Percentiles rank a stretch among this genome's conserved stretches.
Evolutionary conservation across 495 filamentous ascomycete species (phyloP).

Genomic region (Friedmanniomyces simplex): DNA sequence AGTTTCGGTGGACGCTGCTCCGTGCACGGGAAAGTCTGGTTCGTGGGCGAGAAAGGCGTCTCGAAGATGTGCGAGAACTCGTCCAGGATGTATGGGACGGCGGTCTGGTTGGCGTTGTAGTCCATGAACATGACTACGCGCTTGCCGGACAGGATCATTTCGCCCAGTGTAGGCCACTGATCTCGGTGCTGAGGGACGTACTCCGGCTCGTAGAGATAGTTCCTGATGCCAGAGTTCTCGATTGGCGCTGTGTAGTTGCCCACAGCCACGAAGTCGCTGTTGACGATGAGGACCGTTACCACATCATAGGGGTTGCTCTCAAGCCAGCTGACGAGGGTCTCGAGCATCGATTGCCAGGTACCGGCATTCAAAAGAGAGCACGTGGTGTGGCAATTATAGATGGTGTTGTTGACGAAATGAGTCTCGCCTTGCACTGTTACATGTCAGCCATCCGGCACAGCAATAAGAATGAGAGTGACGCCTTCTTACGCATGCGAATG

Average conservation of each 20-base stretch:
- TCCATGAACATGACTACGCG: conserved; percentile 62
- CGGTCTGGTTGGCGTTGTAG: conserved; percentile 71
- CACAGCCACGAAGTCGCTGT: conserved; percentile 58
- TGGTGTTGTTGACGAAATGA: conserved; percentile 52
- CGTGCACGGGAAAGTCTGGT: conserved; percentile 49
- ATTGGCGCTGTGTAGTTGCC: conserved; percentile 51
- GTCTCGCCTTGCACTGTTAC: conserved; percentile 69
- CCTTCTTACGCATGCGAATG: conserved; percentile 58
- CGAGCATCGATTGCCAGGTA: conserved; percentile 63
- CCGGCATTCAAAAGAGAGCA: conserved; percentile 75
- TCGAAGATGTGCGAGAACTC: conserved; percentile 60
- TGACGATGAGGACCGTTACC: conserved; percentile 81
- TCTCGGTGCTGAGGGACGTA: conserved; percentile 56
- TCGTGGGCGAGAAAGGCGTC: conserved; percentile 53
- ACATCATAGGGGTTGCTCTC: conserved; percentile 72
- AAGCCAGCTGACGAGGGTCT: conserved; percentile 62
- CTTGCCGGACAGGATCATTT: conserved; percentile 63
- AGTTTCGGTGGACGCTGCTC: conserved; percentile 52
- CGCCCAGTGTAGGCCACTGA: conserved; percentile 75
- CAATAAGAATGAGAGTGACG: no score
- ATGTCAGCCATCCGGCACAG: conserved; percentile 1
- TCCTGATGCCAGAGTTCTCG: conserved; percentile 53
- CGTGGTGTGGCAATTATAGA: conserved; percentile 62
- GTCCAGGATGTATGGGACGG: conserved; percentile 57
- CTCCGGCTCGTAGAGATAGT: conserved; percentile 61